A percentile compares a stretch with the other conserved stretches of the same genome.
Conservation (phyloP, 768 basidiomycete species). For the Boletus rubroflammeus region DNA sequence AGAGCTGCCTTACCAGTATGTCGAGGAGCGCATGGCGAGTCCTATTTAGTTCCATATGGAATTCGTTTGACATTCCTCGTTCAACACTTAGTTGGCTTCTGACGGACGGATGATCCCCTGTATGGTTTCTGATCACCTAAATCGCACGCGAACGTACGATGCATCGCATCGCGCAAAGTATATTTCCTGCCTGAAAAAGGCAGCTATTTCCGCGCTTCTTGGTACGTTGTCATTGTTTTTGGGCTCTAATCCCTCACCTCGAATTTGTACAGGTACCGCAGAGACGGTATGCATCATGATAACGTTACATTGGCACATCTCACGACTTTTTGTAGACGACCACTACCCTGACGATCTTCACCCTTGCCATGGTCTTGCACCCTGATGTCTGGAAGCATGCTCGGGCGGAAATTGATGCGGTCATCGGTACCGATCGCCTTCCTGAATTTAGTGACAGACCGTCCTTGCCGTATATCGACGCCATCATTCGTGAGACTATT, state of each 20-base stretch:
- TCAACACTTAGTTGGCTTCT: background rate
- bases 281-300: background rate
- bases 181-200: background rate
- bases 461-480: slow-evolving; percentile 7
- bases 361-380: background rate
- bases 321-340: background rate
- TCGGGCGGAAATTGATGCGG: background rate
- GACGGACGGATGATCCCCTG: background rate
- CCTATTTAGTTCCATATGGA: background rate
- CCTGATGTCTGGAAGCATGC: background rate
- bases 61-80: background rate
- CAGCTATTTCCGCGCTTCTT: background rate
- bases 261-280: background rate
- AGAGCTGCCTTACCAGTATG: background rate
- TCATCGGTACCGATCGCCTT: background rate
- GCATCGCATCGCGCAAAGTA: background rate
- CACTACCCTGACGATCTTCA: background rate
- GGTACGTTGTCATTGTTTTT: background rate
- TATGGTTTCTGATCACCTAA: slow-evolving; percentile 1
- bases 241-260: background rate
- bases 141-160: background rate
- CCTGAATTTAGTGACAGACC: background rate
- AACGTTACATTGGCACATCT: background rate
- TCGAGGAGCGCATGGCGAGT: background rate
- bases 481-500: slow-evolving; percentile 4